phyloP scores from a whole-genome alignment of 2,329 filamentous ascomycete genomes.

The Thielaviopsis euricoi region DNA sequence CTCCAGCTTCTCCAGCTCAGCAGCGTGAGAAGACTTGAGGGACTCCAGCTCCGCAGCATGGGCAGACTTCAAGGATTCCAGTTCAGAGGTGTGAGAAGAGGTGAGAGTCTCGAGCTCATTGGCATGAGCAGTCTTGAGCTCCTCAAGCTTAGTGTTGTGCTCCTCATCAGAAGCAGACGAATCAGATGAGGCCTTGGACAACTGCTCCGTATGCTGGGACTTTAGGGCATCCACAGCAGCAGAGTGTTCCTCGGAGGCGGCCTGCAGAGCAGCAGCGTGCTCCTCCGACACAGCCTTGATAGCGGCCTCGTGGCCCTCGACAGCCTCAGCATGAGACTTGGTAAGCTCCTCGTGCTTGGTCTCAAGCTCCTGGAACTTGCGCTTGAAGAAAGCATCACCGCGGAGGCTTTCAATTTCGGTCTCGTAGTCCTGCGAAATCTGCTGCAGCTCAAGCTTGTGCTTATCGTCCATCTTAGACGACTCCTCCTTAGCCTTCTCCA shows the following conservation, averaged over 20 bases:
- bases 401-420: conserved; percentile 47
- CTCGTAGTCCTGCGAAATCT: conserved; percentile 43
- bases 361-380: conserved; percentile 45
- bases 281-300: conserved; percentile 27
- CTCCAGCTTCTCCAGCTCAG: conserved; percentile 31
- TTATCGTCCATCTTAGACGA: conserved; percentile 32
- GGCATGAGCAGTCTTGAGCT: conserved; percentile 23
- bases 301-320: conserved; percentile 24
- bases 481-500: conserved; percentile 31
- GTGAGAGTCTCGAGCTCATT: conserved; percentile 15
- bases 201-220: conserved; percentile 39
- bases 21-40: conserved; percentile 25
- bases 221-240: conserved; percentile 37
- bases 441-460: conserved; percentile 41
- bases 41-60: conserved; percentile 30
- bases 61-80: conserved; percentile 25
- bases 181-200: conserved; percentile 24
- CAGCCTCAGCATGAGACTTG: conserved; percentile 21
- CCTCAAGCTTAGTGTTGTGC: conserved; percentile 26
- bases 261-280: conserved; percentile 30
- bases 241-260: conserved; percentile 36
- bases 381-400: conserved; percentile 47
- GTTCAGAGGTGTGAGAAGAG: conserved; percentile 16
- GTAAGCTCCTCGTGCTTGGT: conserved; percentile 34
- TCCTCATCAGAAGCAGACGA: conserved; percentile 37